Base-by-base conservation (phyloP, 768 basidiomycete genomes). In the Serendipita sp. region DNA sequence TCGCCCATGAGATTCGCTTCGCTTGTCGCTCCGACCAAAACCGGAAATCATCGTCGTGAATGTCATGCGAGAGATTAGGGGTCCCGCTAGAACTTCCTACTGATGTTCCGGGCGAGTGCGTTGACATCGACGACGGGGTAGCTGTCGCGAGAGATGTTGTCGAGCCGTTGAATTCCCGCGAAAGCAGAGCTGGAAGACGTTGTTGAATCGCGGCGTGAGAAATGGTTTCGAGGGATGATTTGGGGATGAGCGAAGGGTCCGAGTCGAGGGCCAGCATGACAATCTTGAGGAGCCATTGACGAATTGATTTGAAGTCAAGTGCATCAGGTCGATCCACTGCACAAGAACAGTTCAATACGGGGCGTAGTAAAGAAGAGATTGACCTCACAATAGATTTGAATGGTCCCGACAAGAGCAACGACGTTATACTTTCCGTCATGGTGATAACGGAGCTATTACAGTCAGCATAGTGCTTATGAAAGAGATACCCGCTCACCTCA, bases 391-490 rank as follows among this genome's bases (percentile, higher is more conserved):
- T 84, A 90, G 36, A 99, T 85, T 71, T 96, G 91, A 65, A 98
- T 76, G 5, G 92, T 91, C 1, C 86, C 88, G 55, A 88, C 84
- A 62, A 87, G 70, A 63, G 84, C 82, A 82, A 98, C 87, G 64
- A 98, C 96, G 73, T 93, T 96, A 74, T 99, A 89, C 73, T 94
- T 97, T 55, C 92, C 93, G 72, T 96, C 91, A 70, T 97, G 94
- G 70, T 99, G 96, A 71, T 93, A 94, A 2, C 91, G 85, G 66
- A 87, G 77, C 87, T 88, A 37, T 2, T 66, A 10, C 27, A 27
- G 18, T 37, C 29, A 60, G 55, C 34, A 18, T 23, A 34, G 15
- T 3, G 16, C 33, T 48, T n/a, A 5, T n/a, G 11, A 23, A 1
- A 0, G 4, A 3, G 10, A 52, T 11, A 0, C 16, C 58, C 31